Evolutionary conservation across 73 alveolate species (phyloP).

Genomic region (Paramecium pentaurelia): DNA sequence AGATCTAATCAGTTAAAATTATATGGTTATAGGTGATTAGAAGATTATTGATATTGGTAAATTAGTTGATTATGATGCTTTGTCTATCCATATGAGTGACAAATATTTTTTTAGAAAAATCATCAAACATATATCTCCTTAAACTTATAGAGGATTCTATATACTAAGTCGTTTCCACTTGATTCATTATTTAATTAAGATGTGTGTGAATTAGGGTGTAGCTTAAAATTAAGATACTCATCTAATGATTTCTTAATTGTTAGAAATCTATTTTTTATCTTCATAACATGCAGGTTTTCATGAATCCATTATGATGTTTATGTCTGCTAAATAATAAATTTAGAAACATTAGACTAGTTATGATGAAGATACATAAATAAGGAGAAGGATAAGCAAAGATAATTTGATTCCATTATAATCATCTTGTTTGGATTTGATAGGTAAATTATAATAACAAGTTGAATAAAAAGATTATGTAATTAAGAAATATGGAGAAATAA

Average conservation of each 20-base stretch:
- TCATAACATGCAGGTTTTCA: constrained; percentile 52
- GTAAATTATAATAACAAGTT: background rate
- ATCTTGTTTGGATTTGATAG: constrained; percentile 19
- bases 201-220: background rate
- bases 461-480: background rate
- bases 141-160: constrained; percentile 46
- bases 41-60: constrained; percentile 21
- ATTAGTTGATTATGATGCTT: constrained; percentile 46
- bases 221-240: constrained; percentile 2
- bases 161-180: constrained; percentile 7
- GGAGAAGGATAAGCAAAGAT: background rate
- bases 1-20: background rate
- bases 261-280: background rate
- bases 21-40: constrained; percentile 17
- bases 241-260: background rate
- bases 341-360: background rate
- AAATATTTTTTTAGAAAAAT: constrained; percentile 33
- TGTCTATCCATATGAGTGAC: constrained; percentile 38
- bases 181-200: constrained; percentile 38
- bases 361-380: background rate
- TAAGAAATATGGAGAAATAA: constrained; percentile 14
- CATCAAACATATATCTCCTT: constrained; percentile 1
- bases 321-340: constrained; percentile 13
- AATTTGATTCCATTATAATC: constrained; percentile 9
- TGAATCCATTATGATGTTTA: constrained; percentile 44